Percentiles rank a stretch among this genome's conserved stretches.
Evolutionary conservation across 371 early-diverging fungal species (phyloP).

Genomic region (Zychaea mexicana): DNA sequence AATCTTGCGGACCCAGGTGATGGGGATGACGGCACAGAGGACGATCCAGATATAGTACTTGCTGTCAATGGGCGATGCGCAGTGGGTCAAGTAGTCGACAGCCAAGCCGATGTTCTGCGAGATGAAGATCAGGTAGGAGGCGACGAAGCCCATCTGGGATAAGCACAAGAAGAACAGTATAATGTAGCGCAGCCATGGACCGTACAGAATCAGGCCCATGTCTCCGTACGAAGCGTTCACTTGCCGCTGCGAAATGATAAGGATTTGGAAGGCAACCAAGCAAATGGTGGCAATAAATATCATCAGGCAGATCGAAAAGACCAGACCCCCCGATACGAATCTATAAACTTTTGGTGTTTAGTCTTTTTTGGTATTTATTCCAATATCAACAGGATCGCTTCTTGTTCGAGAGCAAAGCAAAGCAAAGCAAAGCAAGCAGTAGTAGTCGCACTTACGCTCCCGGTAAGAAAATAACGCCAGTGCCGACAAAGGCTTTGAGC

Average conservation of each 20-base stretch:
- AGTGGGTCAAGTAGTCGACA: constrained; percentile 60
- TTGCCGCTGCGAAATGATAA: constrained; percentile 34
- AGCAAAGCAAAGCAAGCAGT: neutral
- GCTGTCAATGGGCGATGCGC: constrained; percentile 48
- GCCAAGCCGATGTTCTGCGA: constrained; percentile 78
- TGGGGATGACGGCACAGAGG: constrained; percentile 70
- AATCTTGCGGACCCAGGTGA: constrained; percentile 80
- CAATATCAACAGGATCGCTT: neutral
- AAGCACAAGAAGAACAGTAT: constrained; percentile 73
- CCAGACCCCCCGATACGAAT: constrained; percentile 48
- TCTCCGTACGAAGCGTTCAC: constrained; percentile 80
- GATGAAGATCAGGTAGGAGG: constrained; percentile 85
- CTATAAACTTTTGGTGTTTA: constrained; percentile 15
- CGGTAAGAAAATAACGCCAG: constrained; percentile 62
- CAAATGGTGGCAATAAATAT: constrained; percentile 32
- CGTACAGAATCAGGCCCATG: constrained; percentile 72
- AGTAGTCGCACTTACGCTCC: constrained; percentile 11
- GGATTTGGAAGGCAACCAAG: constrained; percentile 32
- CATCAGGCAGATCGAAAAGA: constrained; percentile 40
- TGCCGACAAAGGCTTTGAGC: constrained; percentile 80
- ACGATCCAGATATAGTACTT: constrained; percentile 73
- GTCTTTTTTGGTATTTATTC: neutral
- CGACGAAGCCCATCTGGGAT: constrained; percentile 81
- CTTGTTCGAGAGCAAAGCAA: neutral
- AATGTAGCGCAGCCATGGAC: constrained; percentile 60